These are phyloP conservation scores for Phytophthora hybrid DNA, from an alignment of 352 stramenopile species.

Conservation along the genomic window DNA sequence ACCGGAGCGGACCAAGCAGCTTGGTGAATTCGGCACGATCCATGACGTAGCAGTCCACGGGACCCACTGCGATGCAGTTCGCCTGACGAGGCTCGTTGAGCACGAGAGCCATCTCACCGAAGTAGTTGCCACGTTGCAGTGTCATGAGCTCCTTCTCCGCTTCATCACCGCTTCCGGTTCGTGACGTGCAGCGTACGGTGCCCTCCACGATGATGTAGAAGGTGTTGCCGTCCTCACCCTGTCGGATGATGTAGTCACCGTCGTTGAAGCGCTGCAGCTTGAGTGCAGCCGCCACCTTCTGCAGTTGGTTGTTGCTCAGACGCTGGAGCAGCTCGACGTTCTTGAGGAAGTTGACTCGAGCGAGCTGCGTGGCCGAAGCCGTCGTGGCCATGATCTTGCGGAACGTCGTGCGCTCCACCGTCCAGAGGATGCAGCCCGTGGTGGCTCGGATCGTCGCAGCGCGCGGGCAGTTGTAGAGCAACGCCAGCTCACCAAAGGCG, in stretches of 20 bases:
- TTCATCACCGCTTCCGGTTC: slow-evolving; percentile 48
- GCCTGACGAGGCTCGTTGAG: slow-evolving; percentile 87
- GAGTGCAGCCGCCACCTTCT: slow-evolving; percentile 86
- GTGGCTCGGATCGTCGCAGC: slow-evolving; percentile 93
- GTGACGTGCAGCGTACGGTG: slow-evolving; percentile 84
- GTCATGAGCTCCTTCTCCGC: slow-evolving; percentile 83
- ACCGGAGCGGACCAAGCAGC: slow-evolving; percentile 80
- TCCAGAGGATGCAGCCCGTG: slow-evolving; percentile 91
- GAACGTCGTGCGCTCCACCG: slow-evolving; percentile 91
- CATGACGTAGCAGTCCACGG: slow-evolving; percentile 93
- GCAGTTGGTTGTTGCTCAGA: slow-evolving; percentile 88
- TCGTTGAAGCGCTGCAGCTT: slow-evolving; percentile 88
- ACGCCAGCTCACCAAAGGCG: slow-evolving; percentile 96
- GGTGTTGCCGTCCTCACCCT: slow-evolving; percentile 95
- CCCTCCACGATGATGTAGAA: slow-evolving; percentile 98
- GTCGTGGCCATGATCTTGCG: slow-evolving; percentile 87
- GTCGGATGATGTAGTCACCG: slow-evolving; percentile 94
- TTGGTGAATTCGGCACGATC: slow-evolving; percentile 90
- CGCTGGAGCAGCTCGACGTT: slow-evolving; percentile 95
- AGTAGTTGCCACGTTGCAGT: slow-evolving; percentile 86
- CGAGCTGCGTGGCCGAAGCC: slow-evolving; percentile 74
- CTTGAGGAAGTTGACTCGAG: slow-evolving; percentile 92
- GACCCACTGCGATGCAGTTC: slow-evolving; percentile 80
- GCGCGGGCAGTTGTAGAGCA: slow-evolving; percentile 97
- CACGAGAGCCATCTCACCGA: slow-evolving; percentile 90